Conservation (phyloP, 2,329 filamentous ascomycete genomes). For the Penicillium rolfsii region DNA sequence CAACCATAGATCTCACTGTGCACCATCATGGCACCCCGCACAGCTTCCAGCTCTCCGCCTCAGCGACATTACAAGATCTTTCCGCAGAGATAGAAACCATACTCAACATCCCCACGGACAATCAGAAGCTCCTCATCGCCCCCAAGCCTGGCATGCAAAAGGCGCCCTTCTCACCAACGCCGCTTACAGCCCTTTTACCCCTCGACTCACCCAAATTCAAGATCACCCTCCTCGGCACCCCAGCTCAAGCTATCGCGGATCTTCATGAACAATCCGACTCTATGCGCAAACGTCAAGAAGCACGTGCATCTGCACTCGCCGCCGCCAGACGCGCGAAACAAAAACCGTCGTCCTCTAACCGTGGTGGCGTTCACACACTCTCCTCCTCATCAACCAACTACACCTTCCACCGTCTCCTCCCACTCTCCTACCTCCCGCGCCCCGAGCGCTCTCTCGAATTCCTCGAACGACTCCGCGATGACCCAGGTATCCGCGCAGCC, state of each 20-base stretch:
- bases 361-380: slow-evolving; percentile 36
- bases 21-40: slow-evolving; percentile 59
- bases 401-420: slow-evolving; percentile 78
- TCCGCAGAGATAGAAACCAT: slow-evolving; percentile 37
- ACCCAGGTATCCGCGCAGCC: slow-evolving; percentile 79
- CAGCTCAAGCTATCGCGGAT: slow-evolving; percentile 46
- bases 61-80: slow-evolving; percentile 56
- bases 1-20: slow-evolving; percentile 51
- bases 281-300: slow-evolving; percentile 34
- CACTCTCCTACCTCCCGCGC: slow-evolving; percentile 75
- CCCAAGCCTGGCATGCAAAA: slow-evolving; percentile 54
- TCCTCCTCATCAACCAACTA: slow-evolving; percentile 65
- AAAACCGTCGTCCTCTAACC: slow-evolving; percentile 9
- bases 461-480: slow-evolving; percentile 74
- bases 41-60: slow-evolving; percentile 51
- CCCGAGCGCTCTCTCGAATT: slow-evolving; percentile 72
- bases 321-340: slow-evolving; percentile 22
- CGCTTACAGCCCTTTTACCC: slow-evolving; percentile 39
- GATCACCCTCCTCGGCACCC: slow-evolving; percentile 52
- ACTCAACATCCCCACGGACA: slow-evolving; percentile 45
- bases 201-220: slow-evolving; percentile 46
- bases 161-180: slow-evolving; percentile 46
- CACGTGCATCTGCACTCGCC: slow-evolving; percentile 34
- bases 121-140: slow-evolving; percentile 52
- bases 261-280: slow-evolving; percentile 44